Conservation (phyloP, 192 early-diverging fungal genomes). For the Chytriomyces hyalinus region DNA sequence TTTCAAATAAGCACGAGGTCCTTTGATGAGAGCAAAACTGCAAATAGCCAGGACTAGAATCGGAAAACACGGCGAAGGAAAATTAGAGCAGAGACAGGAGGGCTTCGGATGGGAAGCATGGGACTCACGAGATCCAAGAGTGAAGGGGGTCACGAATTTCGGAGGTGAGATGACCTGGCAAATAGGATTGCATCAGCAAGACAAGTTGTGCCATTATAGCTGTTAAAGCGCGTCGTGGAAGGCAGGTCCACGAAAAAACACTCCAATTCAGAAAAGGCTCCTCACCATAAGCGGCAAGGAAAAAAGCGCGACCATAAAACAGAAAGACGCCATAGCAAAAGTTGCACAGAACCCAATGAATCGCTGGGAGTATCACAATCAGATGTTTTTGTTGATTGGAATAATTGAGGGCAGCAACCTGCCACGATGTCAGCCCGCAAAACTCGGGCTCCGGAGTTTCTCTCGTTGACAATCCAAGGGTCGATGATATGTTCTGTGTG, state of each 20-base stretch:
- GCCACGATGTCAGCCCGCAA: slow-evolving; percentile 50
- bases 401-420: slow-evolving; percentile 31
- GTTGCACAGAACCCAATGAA: slow-evolving; percentile 43
- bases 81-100: slow-evolving; percentile 9
- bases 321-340: slow-evolving; percentile 48
- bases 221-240: neutral
- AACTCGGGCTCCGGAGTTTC: slow-evolving; percentile 46
- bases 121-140: slow-evolving; percentile 45
- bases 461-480: slow-evolving; percentile 32
- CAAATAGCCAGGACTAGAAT: slow-evolving; percentile 24
- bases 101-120: neutral
- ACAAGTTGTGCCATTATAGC: neutral
- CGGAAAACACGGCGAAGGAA: slow-evolving; percentile 7
- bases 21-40: slow-evolving; percentile 81
- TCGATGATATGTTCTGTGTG: slow-evolving; percentile 47
- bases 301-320: slow-evolving; percentile 54
- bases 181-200: neutral
- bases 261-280: neutral
- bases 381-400: neutral
- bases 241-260: neutral
- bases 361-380: slow-evolving; percentile 24
- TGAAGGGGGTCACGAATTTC: slow-evolving; percentile 55
- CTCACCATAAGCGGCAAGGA: slow-evolving; percentile 44
- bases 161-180: slow-evolving; percentile 39
- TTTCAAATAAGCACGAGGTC: slow-evolving; percentile 78